phyloP scores from a whole-genome alignment of 768 basidiomycete species.

The Agaricus blazei region DNA sequence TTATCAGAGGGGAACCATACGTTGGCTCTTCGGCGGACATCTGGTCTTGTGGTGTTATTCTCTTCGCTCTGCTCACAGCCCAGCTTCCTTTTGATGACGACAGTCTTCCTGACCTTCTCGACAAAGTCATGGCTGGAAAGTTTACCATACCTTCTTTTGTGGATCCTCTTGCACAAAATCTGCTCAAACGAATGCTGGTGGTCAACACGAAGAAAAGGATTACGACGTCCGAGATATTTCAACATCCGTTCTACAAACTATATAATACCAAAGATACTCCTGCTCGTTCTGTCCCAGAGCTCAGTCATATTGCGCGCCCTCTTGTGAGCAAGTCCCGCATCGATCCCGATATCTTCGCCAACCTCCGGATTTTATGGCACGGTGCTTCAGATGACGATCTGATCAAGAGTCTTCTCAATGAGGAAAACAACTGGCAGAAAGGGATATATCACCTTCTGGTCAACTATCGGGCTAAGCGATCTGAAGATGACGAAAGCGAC shows the following conservation, averaged over 20 bases:
- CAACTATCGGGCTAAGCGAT: constrained; percentile 76
- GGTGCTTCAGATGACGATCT: constrained; percentile 73
- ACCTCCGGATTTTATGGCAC: constrained; percentile 90
- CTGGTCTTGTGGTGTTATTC: constrained; percentile 95
- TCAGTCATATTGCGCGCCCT: constrained; percentile 67
- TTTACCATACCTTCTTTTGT: constrained; percentile 74
- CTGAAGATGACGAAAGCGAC: constrained; percentile 44
- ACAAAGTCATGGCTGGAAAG: constrained; percentile 70
- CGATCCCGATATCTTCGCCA: constrained; percentile 86
- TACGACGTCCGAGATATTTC: constrained; percentile 74
- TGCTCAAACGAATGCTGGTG: constrained; percentile 77
- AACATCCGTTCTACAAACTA: constrained; percentile 74
- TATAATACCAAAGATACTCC: constrained; percentile 38
- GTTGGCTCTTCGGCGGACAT: constrained; percentile 87
- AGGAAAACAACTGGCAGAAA: constrained; percentile 88
- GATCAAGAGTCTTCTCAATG: constrained; percentile 56
- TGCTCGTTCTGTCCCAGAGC: constrained; percentile 43
- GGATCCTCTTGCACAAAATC: constrained; percentile 64
- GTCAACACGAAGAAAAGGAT: constrained; percentile 73
- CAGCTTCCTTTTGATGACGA: constrained; percentile 93
- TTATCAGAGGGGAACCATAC: constrained; percentile 78
- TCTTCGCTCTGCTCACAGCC: constrained; percentile 84
- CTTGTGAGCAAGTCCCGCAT: constrained; percentile 60
- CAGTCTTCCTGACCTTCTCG: constrained; percentile 68
- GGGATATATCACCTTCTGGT: constrained; percentile 90